Conservation (phyloP, 208 protist species). For the Strigomonas culicis region DNA sequence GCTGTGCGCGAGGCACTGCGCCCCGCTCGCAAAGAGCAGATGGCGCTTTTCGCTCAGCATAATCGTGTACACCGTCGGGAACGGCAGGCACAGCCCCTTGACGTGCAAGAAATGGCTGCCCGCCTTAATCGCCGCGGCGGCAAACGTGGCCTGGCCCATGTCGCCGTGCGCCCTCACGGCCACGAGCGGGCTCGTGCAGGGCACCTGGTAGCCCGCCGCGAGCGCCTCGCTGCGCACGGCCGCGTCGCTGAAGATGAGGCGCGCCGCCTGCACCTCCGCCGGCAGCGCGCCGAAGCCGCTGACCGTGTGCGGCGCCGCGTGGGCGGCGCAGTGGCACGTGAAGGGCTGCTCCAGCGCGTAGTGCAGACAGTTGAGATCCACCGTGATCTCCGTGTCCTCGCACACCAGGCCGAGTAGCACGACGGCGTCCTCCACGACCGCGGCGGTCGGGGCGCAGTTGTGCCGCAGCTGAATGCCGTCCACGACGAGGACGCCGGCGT, state of each 20-base stretch:
- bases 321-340: constrained; percentile 37
- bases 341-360: constrained; percentile 53
- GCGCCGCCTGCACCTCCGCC: constrained; percentile 22
- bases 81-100: constrained; percentile 62
- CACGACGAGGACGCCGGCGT: constrained; percentile 20
- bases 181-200: constrained; percentile 42
- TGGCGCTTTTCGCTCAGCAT: constrained; percentile 56
- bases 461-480: constrained; percentile 66
- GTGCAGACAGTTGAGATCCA: constrained; percentile 64
- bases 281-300: constrained; percentile 45
- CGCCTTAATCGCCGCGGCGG: constrained; percentile 32
- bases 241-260: constrained; percentile 43
- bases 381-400: constrained; percentile 52
- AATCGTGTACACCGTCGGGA: constrained; percentile 67
- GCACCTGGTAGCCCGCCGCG: constrained; percentile 37
- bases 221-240: constrained; percentile 47
- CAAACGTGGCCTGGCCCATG: constrained; percentile 63
- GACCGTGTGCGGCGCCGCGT: constrained; percentile 29
- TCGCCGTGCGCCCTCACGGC: constrained; percentile 44
- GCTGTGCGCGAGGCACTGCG: constrained; percentile 79
- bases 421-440: constrained; percentile 51
- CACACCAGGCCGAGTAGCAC: constrained; percentile 54
- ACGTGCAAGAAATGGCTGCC: constrained; percentile 55
- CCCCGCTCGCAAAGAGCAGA: constrained; percentile 67
- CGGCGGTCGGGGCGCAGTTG: constrained; percentile 59